Evolutionary conservation across 805 yeast genomes (phyloP), one percentile per base, ranked within the genome.

Genomic region (Kazachstania kunashirensis): DNA sequence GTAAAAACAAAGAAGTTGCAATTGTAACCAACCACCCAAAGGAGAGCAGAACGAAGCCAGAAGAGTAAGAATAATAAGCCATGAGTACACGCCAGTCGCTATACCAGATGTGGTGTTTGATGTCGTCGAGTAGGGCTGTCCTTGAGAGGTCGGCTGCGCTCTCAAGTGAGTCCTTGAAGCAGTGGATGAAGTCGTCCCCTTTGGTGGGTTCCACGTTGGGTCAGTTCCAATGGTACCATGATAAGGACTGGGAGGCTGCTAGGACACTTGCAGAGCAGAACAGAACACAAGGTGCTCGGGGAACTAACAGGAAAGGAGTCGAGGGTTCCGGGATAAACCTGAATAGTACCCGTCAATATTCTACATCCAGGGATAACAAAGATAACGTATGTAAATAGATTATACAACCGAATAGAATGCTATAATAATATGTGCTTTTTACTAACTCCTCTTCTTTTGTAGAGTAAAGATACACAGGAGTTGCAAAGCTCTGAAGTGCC

Each of bases 401-500:
- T 27, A 14, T 27, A 27, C 29, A 13, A 37, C 20, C 28, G 31
- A 30, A 32, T n/a, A 24, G 13, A n/a, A n/a, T n/a, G n/a, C n/a
- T n/a, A n/a, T n/a, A n/a, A n/a, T n/a, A n/a, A n/a, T n/a, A 24
- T 8, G n/a, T 17, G 15, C 4, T 25, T 33, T 25, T 34, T 34
- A 27, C 31, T 26, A 27, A 23, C 28, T n/a, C 5, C 27, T 15
- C 13, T 28, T 14, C 14, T 12, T 12, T 12, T 20, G 37, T 19
- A 28, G 11, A 15, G 6, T 23, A 26, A 33, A 18, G 28, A 23
- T 16, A 39, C 38, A 32, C 39, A 33, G 6, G 31, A 31, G 5
- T 29, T 40, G 18, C 39, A 49, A 37, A 56, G 62, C 36, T 57
- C 92, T 2, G 74, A 82, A 31, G 92, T 92, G 13, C 98, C 98